Conservation (phyloP, 768 basidiomycete species). For the Glaciozyma antarctica region DNA sequence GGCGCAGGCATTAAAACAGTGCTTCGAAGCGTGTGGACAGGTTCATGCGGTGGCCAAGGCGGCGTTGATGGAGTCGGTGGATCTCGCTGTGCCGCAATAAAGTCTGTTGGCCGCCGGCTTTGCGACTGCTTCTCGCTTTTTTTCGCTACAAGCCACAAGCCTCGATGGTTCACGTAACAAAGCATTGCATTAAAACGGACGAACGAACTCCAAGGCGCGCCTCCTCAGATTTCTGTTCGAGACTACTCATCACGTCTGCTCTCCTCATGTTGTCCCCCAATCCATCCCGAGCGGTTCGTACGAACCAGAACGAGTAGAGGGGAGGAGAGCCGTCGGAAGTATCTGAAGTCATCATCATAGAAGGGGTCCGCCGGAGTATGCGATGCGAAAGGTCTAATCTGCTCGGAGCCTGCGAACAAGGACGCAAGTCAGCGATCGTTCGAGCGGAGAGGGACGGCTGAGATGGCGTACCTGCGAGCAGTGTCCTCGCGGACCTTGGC, state of each 20-base stretch:
- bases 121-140: too few species aligned
- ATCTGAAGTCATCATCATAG: neutral
- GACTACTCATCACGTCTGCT: neutral
- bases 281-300: neutral
- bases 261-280: neutral
- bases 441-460: neutral
- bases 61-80: conserved; percentile 5
- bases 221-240: conserved; percentile 14
- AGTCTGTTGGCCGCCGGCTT: too few species aligned
- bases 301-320: conserved; percentile 1
- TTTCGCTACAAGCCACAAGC: too few species aligned
- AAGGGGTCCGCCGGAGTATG: neutral
- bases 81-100: neutral
- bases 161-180: too few species aligned
- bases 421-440: neutral
- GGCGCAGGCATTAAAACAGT: conserved; percentile 4
- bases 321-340: neutral
- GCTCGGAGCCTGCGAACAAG: neutral
- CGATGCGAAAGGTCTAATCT: neutral
- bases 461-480: conserved; percentile 11
- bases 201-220: too few species aligned
- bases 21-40: conserved; percentile 3
- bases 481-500: conserved; percentile 29
- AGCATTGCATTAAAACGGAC: too few species aligned
- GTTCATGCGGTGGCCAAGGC: conserved; percentile 8